Evolutionary conservation across 2,329 filamentous ascomycete species (phyloP).

Genomic region (Dryadomyces quercivorus): DNA sequence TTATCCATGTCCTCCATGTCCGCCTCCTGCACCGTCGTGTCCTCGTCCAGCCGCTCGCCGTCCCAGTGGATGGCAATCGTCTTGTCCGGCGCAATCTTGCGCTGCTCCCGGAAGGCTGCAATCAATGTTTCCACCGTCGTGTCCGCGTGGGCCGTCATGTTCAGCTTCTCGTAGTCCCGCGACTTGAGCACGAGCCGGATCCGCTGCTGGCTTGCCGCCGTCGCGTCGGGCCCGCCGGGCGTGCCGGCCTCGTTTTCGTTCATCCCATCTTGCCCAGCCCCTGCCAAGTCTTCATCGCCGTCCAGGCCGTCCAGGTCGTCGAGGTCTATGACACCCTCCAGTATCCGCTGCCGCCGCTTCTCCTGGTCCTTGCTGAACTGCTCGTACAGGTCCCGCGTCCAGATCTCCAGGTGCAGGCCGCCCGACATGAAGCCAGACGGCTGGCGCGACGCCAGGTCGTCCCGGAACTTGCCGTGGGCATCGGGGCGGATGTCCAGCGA

Average conservation of each 20-base stretch:
- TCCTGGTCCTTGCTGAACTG: constrained; percentile 36
- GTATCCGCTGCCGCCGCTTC: constrained; percentile 28
- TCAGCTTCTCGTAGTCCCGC: constrained; percentile 34
- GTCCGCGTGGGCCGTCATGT: constrained; percentile 36
- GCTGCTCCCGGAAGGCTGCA: constrained; percentile 44
- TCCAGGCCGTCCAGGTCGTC: constrained; percentile 4
- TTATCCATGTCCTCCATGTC: constrained; percentile 66
- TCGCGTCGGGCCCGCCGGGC: not conserved
- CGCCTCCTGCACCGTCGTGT: constrained; percentile 47
- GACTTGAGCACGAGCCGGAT: constrained; percentile 43
- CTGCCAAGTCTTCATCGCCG: constrained; percentile 12
- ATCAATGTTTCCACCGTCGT: constrained; percentile 53
- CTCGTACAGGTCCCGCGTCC: constrained; percentile 53
- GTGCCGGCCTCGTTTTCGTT: constrained; percentile 12
- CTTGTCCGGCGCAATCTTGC: constrained; percentile 36
- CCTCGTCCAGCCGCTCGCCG: constrained; percentile 55
- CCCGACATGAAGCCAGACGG: constrained; percentile 31
- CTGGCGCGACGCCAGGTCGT: constrained; percentile 13
- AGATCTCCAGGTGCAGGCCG: constrained; percentile 63
- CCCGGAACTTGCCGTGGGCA: constrained; percentile 28
- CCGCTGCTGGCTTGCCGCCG: constrained; percentile 7
- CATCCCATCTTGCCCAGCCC: constrained; percentile 5
- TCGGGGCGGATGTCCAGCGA: constrained; percentile 48
- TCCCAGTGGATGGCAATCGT: constrained; percentile 59
- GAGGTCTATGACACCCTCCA: constrained; percentile 16